Evolutionary conservation across 352 stramenopile species (phyloP).

Genomic region (Pythium sukuiense): DNA sequence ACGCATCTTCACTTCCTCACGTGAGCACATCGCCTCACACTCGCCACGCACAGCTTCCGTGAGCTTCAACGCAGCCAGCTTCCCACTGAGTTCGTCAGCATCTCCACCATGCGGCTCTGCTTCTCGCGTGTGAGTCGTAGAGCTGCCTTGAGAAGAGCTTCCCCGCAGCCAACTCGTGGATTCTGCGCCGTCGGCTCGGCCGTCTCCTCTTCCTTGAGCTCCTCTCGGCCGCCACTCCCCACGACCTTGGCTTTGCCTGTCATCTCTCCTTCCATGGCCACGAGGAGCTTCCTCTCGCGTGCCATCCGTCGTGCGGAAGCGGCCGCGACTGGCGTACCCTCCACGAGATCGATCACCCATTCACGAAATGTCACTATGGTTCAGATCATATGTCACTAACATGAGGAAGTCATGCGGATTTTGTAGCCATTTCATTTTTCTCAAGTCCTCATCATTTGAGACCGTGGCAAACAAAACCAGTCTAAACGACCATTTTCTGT

Average conservation of each 20-base stretch:
- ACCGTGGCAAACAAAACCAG: no score
- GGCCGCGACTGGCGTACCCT: background rate
- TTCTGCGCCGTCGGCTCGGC: background rate
- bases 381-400: background rate
- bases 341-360: background rate
- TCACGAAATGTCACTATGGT: background rate
- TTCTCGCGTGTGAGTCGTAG: background rate
- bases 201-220: background rate
- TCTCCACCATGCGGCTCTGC: background rate
- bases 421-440: background rate
- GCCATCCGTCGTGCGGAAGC: background rate
- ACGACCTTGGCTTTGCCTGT: background rate
- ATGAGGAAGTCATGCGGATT: background rate
- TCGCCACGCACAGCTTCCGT: constrained; percentile 9
- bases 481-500: no score
- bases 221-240: background rate
- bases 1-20: constrained; percentile 15
- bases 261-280: background rate
- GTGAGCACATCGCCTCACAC: constrained; percentile 25
- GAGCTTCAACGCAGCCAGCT: background rate
- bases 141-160: background rate
- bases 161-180: background rate
- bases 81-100: background rate
- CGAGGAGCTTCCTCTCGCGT: background rate
- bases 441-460: no score